Base-by-base conservation (phyloP, 352 stramenopile species). In the Plasmopara halstedii region DNA sequence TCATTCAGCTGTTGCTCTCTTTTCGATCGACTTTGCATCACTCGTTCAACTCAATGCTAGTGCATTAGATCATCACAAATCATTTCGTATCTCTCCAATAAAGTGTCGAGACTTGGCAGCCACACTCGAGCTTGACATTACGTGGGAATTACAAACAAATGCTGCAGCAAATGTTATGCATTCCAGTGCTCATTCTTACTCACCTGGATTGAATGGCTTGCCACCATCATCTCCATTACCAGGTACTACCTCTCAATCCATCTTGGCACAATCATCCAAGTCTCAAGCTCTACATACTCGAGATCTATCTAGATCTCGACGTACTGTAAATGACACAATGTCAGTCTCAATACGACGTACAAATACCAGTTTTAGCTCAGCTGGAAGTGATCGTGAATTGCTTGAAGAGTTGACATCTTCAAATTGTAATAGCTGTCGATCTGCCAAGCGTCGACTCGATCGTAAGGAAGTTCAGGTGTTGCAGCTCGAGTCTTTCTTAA, bases 81-180 rank as follows among this genome's bases (percentile, higher is more conserved):
- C 61, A 31, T 87, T 83, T 57, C 72, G 61, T 38, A 52, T 89
- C 32, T 72, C 77, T 36, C 77, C 77, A 32, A 45, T 82, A 18
- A 89, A 87, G 48, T 89, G 77, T 62, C 72, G 77, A 37, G 77
- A 89, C 48, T 56, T 86, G 20, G 77, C 74, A 4, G 77, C 77
- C 21, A 75, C 69, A 2, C 62, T 89, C 42, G 74, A 89, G 62
- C 77, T 89, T 36, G 73, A 87, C 37, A 78, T 89, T 42, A 68
- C 74, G 7, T 89, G 77, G 77, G 72, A 85, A 43, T 62, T 70
- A 22, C 25, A 60, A 21, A 21, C 34, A 22, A 59, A 43, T 22
- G 42, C 47, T 0, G 37, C n/a, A 14, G 15, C 46, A 10, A 59
- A 47, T 23, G 67, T 64, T 45, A 33, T 60, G 33, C 57, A 63